These are phyloP conservation scores for Kwoniella botswanensis DNA, from an alignment of 768 basidiomycete genomes.

Conservation along the genomic window DNA sequence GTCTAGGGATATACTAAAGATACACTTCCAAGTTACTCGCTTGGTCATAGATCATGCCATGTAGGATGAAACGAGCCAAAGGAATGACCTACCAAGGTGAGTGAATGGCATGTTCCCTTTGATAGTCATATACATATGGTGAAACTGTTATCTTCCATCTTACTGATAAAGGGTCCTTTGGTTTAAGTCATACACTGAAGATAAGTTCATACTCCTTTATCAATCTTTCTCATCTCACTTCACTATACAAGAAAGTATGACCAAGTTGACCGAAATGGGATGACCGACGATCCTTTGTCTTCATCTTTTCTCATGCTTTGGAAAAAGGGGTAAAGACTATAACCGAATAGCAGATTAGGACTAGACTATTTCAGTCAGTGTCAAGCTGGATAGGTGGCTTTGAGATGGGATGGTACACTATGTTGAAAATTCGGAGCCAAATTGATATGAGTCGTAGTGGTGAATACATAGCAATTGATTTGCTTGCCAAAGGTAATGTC, in stretches of 20 bases:
- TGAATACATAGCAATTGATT: no score
- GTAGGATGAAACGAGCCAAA: background rate
- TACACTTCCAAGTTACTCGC: background rate
- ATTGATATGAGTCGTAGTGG: background rate
- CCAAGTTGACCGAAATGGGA: slow-evolving; percentile 1
- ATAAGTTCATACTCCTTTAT: background rate
- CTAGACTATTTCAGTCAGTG: background rate
- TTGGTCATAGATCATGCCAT: background rate
- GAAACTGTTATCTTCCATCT: background rate
- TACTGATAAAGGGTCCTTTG: background rate
- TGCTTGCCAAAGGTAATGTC: background rate
- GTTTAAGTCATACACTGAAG: background rate
- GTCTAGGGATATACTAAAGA: background rate
- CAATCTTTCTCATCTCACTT: no score
- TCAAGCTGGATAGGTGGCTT: background rate
- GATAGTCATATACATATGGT: background rate
- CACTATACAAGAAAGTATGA: no score
- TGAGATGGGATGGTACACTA: background rate
- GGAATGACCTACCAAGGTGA: background rate
- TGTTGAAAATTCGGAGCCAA: background rate
- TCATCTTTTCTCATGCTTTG: background rate
- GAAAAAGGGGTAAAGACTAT: background rate
- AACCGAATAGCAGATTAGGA: no score
- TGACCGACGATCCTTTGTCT: background rate
- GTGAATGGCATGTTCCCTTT: background rate